Conservation (phyloP, 257 asterid species). For the Leonotis leonurus region DNA sequence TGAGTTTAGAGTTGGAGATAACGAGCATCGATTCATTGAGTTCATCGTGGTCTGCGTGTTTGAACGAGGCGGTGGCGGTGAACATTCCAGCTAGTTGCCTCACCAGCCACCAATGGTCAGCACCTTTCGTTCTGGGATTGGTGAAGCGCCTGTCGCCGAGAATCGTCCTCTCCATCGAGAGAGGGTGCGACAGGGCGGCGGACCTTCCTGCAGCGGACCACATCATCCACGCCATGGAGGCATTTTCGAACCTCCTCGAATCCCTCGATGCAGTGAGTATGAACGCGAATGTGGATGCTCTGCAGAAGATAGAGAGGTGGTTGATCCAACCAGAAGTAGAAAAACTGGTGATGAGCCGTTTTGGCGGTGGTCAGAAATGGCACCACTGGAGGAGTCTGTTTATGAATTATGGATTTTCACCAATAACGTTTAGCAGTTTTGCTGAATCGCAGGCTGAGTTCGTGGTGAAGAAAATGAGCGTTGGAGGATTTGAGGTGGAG, state of each 20-base stretch:
- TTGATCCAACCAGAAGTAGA: slow-evolving; percentile 71
- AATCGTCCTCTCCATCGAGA: slow-evolving; percentile 69
- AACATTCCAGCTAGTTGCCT: slow-evolving; percentile 61
- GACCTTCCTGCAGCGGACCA: slow-evolving; percentile 75
- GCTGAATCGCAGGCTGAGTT: slow-evolving; percentile 84
- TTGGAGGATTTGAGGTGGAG: slow-evolving; percentile 77
- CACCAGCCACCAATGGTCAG: slow-evolving; percentile 33
- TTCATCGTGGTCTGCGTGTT: slow-evolving; percentile 47
- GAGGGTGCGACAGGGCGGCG: slow-evolving; percentile 71
- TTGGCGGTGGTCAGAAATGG: slow-evolving; percentile 45
- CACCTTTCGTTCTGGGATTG: slow-evolving; percentile 51
- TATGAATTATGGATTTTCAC: slow-evolving; percentile 63
- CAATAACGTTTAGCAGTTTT: slow-evolving; percentile 56
- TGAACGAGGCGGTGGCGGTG: slow-evolving; percentile 61
- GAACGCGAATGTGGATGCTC: slow-evolving; percentile 49
- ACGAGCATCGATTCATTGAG: slow-evolving; percentile 43
- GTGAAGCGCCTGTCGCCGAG: slow-evolving; percentile 76
- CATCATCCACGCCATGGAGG: slow-evolving; percentile 62
- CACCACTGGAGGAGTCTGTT: slow-evolving; percentile 78
- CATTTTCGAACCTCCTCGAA: slow-evolving; percentile 58
- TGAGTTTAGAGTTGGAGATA: slow-evolving; percentile 58
- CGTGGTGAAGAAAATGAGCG: slow-evolving; percentile 59
- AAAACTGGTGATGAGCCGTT: slow-evolving; percentile 42
- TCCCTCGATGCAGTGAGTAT: slow-evolving; percentile 56
- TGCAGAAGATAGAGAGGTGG: slow-evolving; percentile 74